Percentiles rank a stretch among this genome's conserved stretches.
Evolutionary conservation across 2,329 filamentous ascomycete genomes (phyloP).

Genomic region (Trichoderma hamatum): DNA sequence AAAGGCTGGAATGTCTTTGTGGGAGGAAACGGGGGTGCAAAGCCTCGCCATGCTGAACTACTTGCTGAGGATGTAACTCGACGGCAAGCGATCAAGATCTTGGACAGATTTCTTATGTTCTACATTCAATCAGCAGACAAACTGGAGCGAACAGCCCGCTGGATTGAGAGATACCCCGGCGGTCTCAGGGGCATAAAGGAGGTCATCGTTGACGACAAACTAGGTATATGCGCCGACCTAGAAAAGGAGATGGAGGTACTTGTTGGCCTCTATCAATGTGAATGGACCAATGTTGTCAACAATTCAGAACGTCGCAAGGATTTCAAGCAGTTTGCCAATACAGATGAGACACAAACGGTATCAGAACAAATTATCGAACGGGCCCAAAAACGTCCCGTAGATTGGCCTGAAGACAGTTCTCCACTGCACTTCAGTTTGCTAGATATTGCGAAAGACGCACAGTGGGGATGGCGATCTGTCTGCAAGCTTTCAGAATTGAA

Average conservation of each 20-base stretch:
- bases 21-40: constrained; percentile 85
- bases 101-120: constrained; percentile 89
- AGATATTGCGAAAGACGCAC: constrained; percentile 58
- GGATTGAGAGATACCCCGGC: constrained; percentile 82
- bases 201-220: constrained; percentile 81
- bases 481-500: constrained; percentile 71
- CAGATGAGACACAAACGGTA: constrained; percentile 66
- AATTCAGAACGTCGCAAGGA: constrained; percentile 67
- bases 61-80: constrained; percentile 85
- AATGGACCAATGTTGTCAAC: constrained; percentile 83
- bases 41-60: constrained; percentile 78
- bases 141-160: constrained; percentile 83
- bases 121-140: constrained; percentile 93
- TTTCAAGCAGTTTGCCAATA: constrained; percentile 87
- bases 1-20: constrained; percentile 95
- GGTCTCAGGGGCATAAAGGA: constrained; percentile 81
- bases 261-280: constrained; percentile 83
- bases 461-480: constrained; percentile 75
- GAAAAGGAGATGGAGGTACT: constrained; percentile 88
- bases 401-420: constrained; percentile 72
- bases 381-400: constrained; percentile 73
- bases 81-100: constrained; percentile 77
- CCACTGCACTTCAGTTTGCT: constrained; percentile 73
- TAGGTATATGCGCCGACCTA: constrained; percentile 81
- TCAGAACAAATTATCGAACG: constrained; percentile 73